These are phyloP conservation scores for Oryza meyeriana DNA, from an alignment of 176 grass and related monocot species.

Conservation along the genomic window DNA sequence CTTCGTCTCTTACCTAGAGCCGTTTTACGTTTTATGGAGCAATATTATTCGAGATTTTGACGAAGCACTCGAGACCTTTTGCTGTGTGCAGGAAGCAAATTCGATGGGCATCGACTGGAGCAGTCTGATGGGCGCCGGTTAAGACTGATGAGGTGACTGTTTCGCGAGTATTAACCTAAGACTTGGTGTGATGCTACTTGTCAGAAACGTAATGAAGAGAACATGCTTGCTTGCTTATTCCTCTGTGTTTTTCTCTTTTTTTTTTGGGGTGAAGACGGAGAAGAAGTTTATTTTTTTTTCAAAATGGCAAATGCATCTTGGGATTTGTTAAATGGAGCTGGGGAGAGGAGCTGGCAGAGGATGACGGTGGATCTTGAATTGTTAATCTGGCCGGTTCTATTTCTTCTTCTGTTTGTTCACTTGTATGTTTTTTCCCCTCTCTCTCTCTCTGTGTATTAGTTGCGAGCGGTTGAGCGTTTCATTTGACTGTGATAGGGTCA, in stretches of 20 bases:
- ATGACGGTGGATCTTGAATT: constrained; percentile 25
- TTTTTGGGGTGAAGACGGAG: too few relatives aligned
- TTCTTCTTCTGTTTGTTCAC: neutral
- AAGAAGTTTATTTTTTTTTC: neutral
- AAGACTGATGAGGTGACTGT: neutral
- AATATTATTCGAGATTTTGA: constrained; percentile 19
- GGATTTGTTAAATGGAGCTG: constrained; percentile 36
- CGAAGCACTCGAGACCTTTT: neutral
- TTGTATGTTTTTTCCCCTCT: neutral
- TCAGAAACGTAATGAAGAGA: neutral
- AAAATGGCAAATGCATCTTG: constrained; percentile 5
- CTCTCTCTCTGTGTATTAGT: neutral
- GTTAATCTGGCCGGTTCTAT: neutral
- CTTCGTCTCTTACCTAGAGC: constrained; percentile 15
- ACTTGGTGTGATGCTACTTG: constrained; percentile 8
- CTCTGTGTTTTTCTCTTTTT: neutral
- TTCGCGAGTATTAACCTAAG: neutral
- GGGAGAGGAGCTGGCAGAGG: constrained; percentile 18
- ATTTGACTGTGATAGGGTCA: too few relatives aligned
- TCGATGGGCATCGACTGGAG: constrained; percentile 46
- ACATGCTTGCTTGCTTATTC: neutral
- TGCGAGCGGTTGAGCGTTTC: constrained; percentile 41
- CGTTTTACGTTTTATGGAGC: neutral
- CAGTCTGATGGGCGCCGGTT: constrained; percentile 3
- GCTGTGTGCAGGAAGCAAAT: constrained; percentile 17